phyloP scores from a whole-genome alignment of 257 asterid species.

The Salvia rosmarinus region DNA sequence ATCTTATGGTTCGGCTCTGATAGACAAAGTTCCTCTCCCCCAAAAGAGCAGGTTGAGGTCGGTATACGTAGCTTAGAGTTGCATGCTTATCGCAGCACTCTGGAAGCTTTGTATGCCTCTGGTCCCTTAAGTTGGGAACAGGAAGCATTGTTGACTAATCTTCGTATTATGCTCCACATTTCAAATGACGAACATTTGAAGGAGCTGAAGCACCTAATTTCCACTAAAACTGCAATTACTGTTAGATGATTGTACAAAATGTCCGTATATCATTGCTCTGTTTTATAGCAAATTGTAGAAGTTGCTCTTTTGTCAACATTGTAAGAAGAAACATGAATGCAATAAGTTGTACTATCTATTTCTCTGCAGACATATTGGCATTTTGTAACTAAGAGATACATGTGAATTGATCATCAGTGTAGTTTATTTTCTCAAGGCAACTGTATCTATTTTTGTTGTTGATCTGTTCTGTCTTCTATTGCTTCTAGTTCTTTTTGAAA shows the following conservation, averaged over 20 bases:
- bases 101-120: conserved; percentile 80
- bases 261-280: conserved; percentile 22
- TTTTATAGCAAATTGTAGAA: conserved; percentile 30
- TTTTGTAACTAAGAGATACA: conserved; percentile 45
- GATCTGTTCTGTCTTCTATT: conserved; percentile 20
- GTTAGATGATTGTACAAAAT: conserved; percentile 44
- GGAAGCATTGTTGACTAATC: conserved; percentile 81
- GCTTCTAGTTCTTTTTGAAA: conserved; percentile 13
- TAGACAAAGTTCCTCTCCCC: conserved; percentile 43
- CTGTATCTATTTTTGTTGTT: conserved; percentile 18
- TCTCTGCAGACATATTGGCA: conserved; percentile 38
- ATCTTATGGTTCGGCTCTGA: conserved; percentile 46
- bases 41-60: conserved; percentile 61
- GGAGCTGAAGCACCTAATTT: conserved; percentile 74
- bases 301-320: conserved; percentile 34
- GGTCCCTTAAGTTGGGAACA: conserved; percentile 98
- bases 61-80: conserved; percentile 79
- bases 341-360: conserved; percentile 38
- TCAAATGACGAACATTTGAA: conserved; percentile 92
- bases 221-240: conserved; percentile 52
- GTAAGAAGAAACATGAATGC: conserved; percentile 49
- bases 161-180: conserved; percentile 80
- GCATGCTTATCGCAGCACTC: conserved; percentile 85
- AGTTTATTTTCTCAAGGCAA: conserved; percentile 34
- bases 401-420: no score